A percentile compares a stretch with the other conserved stretches of the same genome.
These are phyloP conservation scores for Adansonia digitata DNA, from an alignment of 345 rosid species.

Conservation along the genomic window DNA sequence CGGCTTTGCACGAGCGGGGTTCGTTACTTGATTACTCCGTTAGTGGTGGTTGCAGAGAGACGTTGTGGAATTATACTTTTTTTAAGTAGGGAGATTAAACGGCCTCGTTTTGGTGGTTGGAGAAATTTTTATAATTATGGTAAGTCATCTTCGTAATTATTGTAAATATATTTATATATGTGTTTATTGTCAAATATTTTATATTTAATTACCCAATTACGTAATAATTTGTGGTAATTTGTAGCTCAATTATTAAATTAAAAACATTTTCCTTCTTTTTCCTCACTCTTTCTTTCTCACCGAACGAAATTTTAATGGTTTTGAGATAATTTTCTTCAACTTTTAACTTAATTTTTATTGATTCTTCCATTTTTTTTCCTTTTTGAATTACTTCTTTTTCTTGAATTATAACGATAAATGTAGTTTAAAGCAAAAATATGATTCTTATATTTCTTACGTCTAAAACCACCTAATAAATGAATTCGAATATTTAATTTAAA, in stretches of 20 bases:
- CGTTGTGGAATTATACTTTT: not conserved
- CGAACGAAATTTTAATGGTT: too few species aligned
- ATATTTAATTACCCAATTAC: too few species aligned
- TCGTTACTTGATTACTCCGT: not conserved
- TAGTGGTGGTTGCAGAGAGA: slow-evolving; percentile 17
- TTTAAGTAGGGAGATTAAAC: not conserved
- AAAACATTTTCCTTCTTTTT: too few species aligned
- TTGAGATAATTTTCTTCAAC: not conserved
- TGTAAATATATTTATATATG: not conserved
- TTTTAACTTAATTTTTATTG: not conserved
- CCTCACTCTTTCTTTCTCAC: too few species aligned
- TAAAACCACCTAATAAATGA: too few species aligned
- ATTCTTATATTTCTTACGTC: too few species aligned
- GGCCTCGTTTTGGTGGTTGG: not conserved
- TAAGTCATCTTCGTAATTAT: not conserved
- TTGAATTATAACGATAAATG: too few species aligned
- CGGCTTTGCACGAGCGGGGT: not conserved
- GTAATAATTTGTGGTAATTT: too few species aligned
- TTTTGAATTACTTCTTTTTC: too few species aligned
- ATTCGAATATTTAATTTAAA: too few species aligned
- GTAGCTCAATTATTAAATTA: too few species aligned
- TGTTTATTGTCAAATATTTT: not conserved
- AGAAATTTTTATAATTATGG: not conserved
- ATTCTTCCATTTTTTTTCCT: too few species aligned
- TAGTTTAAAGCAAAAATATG: not conserved